Percentiles rank a stretch among this genome's conserved stretches.
Evolutionary conservation across 2,329 filamentous ascomycete genomes (phyloP).

Genomic region (Xylaria multiplex): DNA sequence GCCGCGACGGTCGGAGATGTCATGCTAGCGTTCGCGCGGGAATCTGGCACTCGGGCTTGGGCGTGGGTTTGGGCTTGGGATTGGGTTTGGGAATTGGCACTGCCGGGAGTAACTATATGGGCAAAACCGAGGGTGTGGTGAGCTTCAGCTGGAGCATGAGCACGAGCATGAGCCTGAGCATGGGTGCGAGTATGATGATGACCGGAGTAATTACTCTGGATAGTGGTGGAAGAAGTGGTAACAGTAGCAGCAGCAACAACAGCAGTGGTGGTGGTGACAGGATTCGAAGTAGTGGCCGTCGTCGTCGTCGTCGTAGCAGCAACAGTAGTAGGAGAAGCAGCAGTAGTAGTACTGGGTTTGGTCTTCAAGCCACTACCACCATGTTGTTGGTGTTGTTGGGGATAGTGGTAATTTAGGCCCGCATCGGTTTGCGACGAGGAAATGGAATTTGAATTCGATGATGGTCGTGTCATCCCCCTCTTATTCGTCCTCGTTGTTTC

Average conservation of each 20-base stretch:
- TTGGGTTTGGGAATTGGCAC: slow-evolving; percentile 37
- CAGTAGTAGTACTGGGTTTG: not conserved
- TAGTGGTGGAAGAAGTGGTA: too few relatives aligned
- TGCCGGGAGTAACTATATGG: slow-evolving; percentile 25
- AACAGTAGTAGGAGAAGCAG: not conserved
- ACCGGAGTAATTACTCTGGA: slow-evolving; percentile 13
- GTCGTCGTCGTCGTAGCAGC: not conserved
- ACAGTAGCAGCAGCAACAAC: not conserved
- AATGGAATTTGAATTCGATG: slow-evolving; percentile 27
- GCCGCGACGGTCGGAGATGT: slow-evolving; percentile 47
- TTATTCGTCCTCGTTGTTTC: slow-evolving; percentile 24
- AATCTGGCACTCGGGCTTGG: slow-evolving; percentile 17
- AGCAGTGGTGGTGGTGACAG: not conserved
- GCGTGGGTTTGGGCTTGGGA: slow-evolving; percentile 16
- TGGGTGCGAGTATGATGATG: not conserved
- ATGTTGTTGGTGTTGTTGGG: not conserved
- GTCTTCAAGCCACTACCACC: not conserved
- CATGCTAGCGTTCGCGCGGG: slow-evolving; percentile 38
- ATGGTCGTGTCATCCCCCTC: slow-evolving; percentile 35
- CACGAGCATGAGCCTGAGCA: not conserved
- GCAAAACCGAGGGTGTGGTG: slow-evolving; percentile 22
- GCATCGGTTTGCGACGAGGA: slow-evolving; percentile 11
- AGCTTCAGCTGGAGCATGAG: slow-evolving; percentile 8
- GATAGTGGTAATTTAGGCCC: slow-evolving; percentile 14
- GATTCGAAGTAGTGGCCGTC: not conserved